Evolutionary conservation across 2,329 filamentous ascomycete genomes (phyloP).

Genomic region (Trichoderma pleuroti): DNA sequence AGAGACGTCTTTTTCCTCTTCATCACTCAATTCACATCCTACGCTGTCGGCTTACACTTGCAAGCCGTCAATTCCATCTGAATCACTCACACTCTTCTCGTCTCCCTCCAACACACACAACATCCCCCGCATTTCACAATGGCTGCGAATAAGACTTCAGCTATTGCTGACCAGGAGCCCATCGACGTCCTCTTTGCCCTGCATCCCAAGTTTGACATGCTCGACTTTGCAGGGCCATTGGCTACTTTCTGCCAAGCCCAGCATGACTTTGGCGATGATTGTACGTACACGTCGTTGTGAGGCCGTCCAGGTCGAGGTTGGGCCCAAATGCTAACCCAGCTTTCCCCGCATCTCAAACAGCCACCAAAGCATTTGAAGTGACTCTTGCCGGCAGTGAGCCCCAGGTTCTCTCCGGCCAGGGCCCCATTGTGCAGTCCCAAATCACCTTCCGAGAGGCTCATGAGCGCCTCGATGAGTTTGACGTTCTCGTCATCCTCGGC

Average conservation of each 20-base stretch:
- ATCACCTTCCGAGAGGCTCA: conserved; percentile 76
- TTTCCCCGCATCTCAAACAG: conserved; percentile 32
- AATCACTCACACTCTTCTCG: conserved; percentile 8
- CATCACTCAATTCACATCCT: conserved; percentile 3
- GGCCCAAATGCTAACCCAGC: neutral
- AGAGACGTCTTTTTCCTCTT: conserved; percentile 20
- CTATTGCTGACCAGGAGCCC: conserved; percentile 54
- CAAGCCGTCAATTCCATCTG: neutral
- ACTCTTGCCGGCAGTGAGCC: conserved; percentile 53
- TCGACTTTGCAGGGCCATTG: conserved; percentile 56
- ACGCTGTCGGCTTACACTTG: neutral
- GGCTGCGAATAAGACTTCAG: conserved; percentile 55
- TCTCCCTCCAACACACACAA: conserved; percentile 23
- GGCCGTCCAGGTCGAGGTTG: neutral
- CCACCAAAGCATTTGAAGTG: conserved; percentile 55
- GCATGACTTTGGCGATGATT: conserved; percentile 51
- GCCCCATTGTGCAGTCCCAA: conserved; percentile 68
- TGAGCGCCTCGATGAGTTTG: conserved; percentile 69
- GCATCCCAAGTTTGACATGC: conserved; percentile 56
- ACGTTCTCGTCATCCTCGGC: conserved; percentile 74
- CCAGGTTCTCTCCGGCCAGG: conserved; percentile 57
- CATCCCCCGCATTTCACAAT: conserved; percentile 42
- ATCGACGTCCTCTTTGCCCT: conserved; percentile 59
- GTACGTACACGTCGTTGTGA: conserved; percentile 33
- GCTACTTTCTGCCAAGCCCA: conserved; percentile 50